Percentiles rank a stretch among this genome's conserved stretches.
These are phyloP conservation scores for Termitomyces sp. DNA, from an alignment of 768 basidiomycete genomes.

Conservation along the genomic window DNA sequence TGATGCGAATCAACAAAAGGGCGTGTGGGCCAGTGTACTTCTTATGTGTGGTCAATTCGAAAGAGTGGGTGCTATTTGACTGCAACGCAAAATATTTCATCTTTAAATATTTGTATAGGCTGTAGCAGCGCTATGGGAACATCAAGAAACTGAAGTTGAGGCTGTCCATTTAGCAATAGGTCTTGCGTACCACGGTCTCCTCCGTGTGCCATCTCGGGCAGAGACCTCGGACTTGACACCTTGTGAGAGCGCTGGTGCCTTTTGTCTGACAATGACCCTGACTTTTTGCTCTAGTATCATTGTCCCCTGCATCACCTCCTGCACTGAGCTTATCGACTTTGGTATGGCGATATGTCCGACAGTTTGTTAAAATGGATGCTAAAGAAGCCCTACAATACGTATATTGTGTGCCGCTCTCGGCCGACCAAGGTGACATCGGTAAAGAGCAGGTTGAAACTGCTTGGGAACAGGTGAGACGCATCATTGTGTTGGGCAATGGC, in stretches of 20 bases:
- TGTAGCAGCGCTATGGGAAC: constrained; percentile 85
- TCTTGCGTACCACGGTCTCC: constrained; percentile 87
- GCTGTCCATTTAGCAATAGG: constrained; percentile 93
- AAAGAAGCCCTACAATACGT: constrained; percentile 94
- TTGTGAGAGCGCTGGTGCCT: constrained; percentile 35
- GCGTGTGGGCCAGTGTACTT: constrained; percentile 78
- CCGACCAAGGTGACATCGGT: constrained; percentile 70
- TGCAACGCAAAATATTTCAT: not conserved
- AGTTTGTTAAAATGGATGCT: constrained; percentile 90
- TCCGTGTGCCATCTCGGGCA: constrained; percentile 76
- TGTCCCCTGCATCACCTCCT: constrained; percentile 63
- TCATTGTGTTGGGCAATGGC: constrained; percentile 73
- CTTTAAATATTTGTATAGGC: constrained; percentile 44
- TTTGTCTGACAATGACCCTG: not conserved
- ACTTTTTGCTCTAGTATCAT: constrained; percentile 43
- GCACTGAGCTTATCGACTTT: constrained; percentile 79
- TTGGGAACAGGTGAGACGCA: constrained; percentile 75
- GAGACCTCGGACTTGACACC: constrained; percentile 84
- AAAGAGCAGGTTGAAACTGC: constrained; percentile 79
- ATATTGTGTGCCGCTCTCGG: constrained; percentile 74
- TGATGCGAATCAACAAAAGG: constrained; percentile 59
- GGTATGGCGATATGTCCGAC: constrained; percentile 89
- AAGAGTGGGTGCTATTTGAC: constrained; percentile 43
- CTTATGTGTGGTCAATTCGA: constrained; percentile 95
- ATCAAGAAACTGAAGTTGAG: constrained; percentile 83